Evolutionary conservation across 176 grass and related monocot genomes (phyloP), one percentile per base, ranked within the genome.

Genomic region (Oryza meyeriana): DNA sequence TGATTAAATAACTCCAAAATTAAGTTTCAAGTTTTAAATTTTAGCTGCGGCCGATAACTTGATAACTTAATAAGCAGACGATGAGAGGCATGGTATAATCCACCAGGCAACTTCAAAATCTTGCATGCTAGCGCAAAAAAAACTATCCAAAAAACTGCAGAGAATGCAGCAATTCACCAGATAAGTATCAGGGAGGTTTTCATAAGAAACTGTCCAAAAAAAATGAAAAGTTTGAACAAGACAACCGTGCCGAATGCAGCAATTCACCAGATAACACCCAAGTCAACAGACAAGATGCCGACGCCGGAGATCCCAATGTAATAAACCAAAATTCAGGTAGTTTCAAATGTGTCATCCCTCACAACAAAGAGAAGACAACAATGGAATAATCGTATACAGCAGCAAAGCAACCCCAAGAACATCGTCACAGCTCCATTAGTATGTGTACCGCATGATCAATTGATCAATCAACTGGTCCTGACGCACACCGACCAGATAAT

Each of bases 401-500:
- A 45, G 8, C 12, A 47, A 29, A n/a, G 22, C 68, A 39, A 41
- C 34, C 11, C 40, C 29, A 62, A 30, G 14, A 75, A 38, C 31
- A 75, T 16, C 47, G 18, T n/a, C n/a, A 11, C 69, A 39, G 76
- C 76, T 22, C 58, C 22, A 70, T n/a, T 30, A 7, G 16, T 14
- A 35, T 0, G 41, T 26, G 18, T 73, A 26, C 24, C 4, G 2
- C 25, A 72, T 20, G 47, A 20, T 20, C 47, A 20, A 52, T 65
- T 24, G 74, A 26, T 74, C 74, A 64, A 79, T 65, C 41, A 65
- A 39, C n/a, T 69, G 52, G 30, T 47, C 20, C 35, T 28, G 52
- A 58, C 55, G 16, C 39, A 65, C 17, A 29, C 31, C 8, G n/a
- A 72, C 66, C 67, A 72, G 8, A 85, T 65, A 57, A 79, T 79